phyloP scores from a whole-genome alignment of 768 basidiomycete species.

The Mycena crocata region DNA sequence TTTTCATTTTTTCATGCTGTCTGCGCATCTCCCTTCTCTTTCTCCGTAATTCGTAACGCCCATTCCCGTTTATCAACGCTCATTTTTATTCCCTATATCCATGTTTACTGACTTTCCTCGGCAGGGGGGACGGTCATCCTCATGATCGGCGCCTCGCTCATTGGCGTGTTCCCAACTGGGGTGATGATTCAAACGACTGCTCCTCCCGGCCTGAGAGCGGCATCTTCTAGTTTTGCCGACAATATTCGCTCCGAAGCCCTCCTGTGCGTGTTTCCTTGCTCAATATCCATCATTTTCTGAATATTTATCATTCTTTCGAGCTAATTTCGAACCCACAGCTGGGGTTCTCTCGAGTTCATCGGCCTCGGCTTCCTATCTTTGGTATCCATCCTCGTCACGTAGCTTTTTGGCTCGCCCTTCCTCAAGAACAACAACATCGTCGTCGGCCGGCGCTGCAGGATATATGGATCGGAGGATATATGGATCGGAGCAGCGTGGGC shows the following conservation, averaged over 20 bases:
- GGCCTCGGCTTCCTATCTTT: conserved; percentile 91
- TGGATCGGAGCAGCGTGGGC: conserved; percentile 69
- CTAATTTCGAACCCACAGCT: conserved; percentile 49
- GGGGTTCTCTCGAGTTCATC: conserved; percentile 87
- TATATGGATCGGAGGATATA: no score
- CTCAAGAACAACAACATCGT: conserved; percentile 85
- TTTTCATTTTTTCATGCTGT: conserved; percentile 49
- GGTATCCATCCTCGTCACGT: conserved; percentile 78
- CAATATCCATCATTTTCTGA: neutral
- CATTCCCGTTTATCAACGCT: no score
- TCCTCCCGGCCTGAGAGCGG: conserved; percentile 68
- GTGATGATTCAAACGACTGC: conserved; percentile 84
- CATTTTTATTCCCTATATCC: no score
- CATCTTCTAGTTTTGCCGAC: conserved; percentile 77
- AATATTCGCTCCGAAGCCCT: conserved; percentile 77
- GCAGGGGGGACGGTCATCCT: no score
- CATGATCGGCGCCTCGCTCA: no score
- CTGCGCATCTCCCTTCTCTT: conserved; percentile 79
- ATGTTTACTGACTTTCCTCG: no score
- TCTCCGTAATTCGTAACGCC: no score
- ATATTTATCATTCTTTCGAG: no score
- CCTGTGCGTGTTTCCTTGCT: conserved; percentile 60
- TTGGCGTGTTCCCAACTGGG: conserved; percentile 88
- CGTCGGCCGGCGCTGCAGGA: conserved; percentile 81
- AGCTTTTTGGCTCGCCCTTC: conserved; percentile 90